phyloP scores from a whole-genome alignment of 2,329 filamentous ascomycete genomes.

The Colletotrichum limetticola region DNA sequence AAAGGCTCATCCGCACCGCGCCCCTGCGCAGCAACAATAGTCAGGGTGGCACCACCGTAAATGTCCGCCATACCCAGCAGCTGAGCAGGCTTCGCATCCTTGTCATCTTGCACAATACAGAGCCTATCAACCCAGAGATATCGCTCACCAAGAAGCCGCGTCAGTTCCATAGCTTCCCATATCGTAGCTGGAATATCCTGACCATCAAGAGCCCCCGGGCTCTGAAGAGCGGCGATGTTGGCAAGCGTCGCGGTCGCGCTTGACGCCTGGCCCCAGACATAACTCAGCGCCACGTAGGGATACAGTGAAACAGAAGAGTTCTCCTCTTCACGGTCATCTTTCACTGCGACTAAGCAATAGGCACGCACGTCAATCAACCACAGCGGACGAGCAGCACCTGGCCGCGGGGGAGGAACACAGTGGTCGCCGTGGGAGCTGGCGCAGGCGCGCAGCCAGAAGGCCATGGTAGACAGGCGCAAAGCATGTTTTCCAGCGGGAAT shows the following conservation, averaged over 20 bases:
- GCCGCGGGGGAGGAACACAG: neutral
- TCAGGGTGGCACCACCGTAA: neutral
- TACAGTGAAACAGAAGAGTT: no score
- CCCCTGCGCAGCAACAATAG: neutral
- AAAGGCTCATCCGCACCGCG: neutral
- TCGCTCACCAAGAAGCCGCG: neutral
- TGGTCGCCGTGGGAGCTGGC: neutral
- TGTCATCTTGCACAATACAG: neutral
- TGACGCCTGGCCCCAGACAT: conserved; percentile 1
- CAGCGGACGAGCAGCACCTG: neutral
- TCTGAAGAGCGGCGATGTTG: neutral
- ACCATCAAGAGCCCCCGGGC: neutral
- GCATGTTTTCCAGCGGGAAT: neutral
- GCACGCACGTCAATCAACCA: neutral
- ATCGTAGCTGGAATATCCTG: neutral
- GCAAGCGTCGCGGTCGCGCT: neutral
- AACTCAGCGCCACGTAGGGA: neutral
- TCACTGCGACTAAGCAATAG: neutral
- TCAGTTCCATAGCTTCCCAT: neutral
- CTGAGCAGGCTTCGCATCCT: neutral
- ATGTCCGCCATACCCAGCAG: neutral
- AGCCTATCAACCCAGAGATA: conserved; percentile 15
- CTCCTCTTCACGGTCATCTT: neutral
- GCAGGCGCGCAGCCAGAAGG: neutral
- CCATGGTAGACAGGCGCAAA: neutral